A percentile compares a stretch with the other conserved stretches of the same genome.
Conservation (phyloP, 1,284 basidiomycete species). For the Pyrrhoderma noxium region DNA sequence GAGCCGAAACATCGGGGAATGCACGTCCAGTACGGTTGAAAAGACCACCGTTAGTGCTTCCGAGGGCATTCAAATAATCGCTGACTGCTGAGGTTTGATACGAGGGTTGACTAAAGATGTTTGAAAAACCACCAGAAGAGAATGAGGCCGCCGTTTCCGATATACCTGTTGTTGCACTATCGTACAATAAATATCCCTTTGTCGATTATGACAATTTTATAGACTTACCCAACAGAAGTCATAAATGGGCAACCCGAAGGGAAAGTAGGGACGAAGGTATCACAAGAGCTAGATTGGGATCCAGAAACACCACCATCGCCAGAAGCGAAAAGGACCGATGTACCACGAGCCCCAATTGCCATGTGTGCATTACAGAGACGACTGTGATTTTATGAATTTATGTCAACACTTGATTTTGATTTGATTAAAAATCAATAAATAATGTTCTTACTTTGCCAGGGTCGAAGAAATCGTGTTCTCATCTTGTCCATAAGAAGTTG, state of each 20-base stretch:
- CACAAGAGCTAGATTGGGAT: constrained; percentile 24
- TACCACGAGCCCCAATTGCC: constrained; percentile 30
- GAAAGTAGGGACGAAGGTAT: constrained; percentile 30
- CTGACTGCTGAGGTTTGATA: constrained; percentile 30
- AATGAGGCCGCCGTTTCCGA: constrained; percentile 28
- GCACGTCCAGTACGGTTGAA: constrained; percentile 35
- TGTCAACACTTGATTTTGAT: not conserved
- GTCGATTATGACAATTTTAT: too few species aligned
- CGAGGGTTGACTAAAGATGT: constrained; percentile 30
- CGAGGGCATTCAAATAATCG: constrained; percentile 25
- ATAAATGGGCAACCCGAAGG: constrained; percentile 25
- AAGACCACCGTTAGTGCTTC: constrained; percentile 27
- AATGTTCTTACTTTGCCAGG: constrained; percentile 22
- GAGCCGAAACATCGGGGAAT: constrained; percentile 37
- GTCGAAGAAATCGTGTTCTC: constrained; percentile 24
- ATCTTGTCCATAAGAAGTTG: constrained; percentile 26
- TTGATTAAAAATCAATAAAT: not conserved
- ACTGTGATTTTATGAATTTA: constrained; percentile 23
- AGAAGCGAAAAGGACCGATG: constrained; percentile 32
- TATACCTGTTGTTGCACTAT: constrained; percentile 25
- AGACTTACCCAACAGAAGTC: constrained; percentile 25
- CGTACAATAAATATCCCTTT: too few species aligned
- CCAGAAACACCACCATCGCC: constrained; percentile 35
- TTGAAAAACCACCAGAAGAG: constrained; percentile 36
- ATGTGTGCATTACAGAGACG: constrained; percentile 31